Evolutionary conservation across 164 flowering plant species (phyloP).

Genomic region (Amborella trichopoda): DNA sequence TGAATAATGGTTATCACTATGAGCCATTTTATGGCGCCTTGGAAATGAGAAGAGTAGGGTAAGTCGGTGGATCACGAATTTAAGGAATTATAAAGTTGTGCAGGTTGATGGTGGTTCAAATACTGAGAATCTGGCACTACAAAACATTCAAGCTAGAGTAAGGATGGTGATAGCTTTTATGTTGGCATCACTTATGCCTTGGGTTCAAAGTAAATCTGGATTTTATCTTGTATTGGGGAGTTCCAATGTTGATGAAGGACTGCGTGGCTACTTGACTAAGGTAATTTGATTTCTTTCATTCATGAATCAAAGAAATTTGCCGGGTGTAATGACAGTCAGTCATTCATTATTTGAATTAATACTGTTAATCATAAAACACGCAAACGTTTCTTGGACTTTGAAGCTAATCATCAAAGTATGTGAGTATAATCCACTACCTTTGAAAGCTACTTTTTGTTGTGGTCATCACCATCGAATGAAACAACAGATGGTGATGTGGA

Average conservation of each 20-base stretch:
- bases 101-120: constrained; percentile 97
- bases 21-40: neutral
- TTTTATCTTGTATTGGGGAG: constrained; percentile 95
- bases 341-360: too few species aligned
- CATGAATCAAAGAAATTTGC: too few species aligned
- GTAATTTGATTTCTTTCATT: too few species aligned
- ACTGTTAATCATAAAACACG: too few species aligned
- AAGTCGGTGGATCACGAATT: constrained; percentile 3
- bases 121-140: constrained; percentile 78
- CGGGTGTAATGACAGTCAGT: too few species aligned
- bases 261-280: constrained; percentile 96
- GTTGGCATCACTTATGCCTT: constrained; percentile 93
- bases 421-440: too few species aligned
- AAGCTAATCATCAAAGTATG: too few species aligned
- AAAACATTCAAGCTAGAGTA: constrained; percentile 93
- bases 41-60: neutral
- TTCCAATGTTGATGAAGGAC: constrained; percentile 94
- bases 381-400: too few species aligned
- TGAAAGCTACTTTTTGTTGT: too few species aligned
- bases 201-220: constrained; percentile 81
- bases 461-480: too few species aligned
- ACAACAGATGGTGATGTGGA: too few species aligned
- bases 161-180: constrained; percentile 95
- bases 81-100: constrained; percentile 2
- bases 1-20: neutral